A percentile compares a stretch with the other conserved stretches of the same genome.
These are phyloP conservation scores for Pochonia chlamydosporia DNA, from an alignment of 2,329 filamentous ascomycete genomes.

Conservation along the genomic window DNA sequence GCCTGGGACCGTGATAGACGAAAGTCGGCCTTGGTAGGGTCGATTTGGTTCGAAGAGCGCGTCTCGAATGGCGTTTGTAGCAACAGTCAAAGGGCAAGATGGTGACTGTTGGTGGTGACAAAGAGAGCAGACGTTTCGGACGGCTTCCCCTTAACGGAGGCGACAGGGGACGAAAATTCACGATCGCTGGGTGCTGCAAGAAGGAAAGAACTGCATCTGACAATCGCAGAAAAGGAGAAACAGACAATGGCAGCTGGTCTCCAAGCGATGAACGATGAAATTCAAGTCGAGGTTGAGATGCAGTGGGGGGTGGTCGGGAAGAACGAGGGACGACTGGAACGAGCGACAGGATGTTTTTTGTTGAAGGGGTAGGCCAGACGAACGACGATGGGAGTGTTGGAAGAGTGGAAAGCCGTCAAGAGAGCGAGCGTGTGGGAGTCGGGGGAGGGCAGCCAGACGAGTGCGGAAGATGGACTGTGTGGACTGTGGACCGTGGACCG, in stretches of 20 bases:
- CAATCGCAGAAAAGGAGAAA: conserved; percentile 1
- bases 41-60: not conserved
- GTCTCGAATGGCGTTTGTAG: not conserved
- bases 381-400: conserved; percentile 12
- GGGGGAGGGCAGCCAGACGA: conserved; percentile 2
- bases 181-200: not conserved
- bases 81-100: not conserved
- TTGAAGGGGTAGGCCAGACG: conserved; percentile 30
- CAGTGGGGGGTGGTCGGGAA: conserved; percentile 21
- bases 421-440: conserved; percentile 6
- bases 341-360: conserved; percentile 29
- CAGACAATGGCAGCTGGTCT: not conserved
- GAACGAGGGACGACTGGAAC: conserved; percentile 35
- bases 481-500: not conserved
- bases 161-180: not conserved
- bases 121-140: not conserved
- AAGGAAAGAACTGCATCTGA: conserved; percentile 1
- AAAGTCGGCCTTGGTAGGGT: not conserved
- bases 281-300: conserved; percentile 13
- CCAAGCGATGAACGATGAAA: conserved; percentile 12
- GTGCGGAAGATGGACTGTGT: too few species aligned
- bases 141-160: not conserved
- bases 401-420: conserved; percentile 6
- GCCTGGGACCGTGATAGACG: not conserved
- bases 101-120: not conserved